phyloP scores from a whole-genome alignment of 2,329 filamentous ascomycete species.

The Gremmenia infestans region DNA sequence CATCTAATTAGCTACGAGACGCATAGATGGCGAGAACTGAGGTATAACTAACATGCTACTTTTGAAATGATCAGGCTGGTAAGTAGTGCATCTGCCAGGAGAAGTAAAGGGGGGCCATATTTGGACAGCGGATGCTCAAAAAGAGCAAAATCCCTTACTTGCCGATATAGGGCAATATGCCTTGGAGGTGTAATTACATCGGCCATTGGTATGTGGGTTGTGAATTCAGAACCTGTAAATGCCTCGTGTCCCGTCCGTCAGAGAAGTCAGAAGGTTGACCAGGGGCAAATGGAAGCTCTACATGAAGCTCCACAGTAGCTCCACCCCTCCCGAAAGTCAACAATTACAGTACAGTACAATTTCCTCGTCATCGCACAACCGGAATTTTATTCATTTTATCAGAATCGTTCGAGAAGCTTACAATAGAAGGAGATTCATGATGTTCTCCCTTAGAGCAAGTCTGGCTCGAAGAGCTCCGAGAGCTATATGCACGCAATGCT shows the following conservation, averaged over 20 bases:
- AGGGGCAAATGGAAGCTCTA: no score
- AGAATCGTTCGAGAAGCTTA: neutral
- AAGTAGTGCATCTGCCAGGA: slow-evolving; percentile 28
- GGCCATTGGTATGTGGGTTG: slow-evolving; percentile 1
- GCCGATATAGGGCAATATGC: slow-evolving; percentile 13
- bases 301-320: no score
- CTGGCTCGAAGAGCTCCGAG: slow-evolving; percentile 10
- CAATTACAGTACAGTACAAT: neutral
- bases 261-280: no score
- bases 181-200: slow-evolving; percentile 4
- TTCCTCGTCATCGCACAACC: neutral
- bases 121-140: slow-evolving; percentile 25
- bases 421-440: slow-evolving; percentile 2
- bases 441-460: slow-evolving; percentile 17
- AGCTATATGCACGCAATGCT: slow-evolving; percentile 11
- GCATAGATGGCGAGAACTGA: neutral
- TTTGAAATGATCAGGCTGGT: slow-evolving; percentile 27
- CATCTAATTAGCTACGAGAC: neutral
- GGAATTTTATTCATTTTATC: no score
- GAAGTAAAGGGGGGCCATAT: slow-evolving; percentile 22
- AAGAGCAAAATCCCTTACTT: slow-evolving; percentile 23
- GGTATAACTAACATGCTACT: slow-evolving; percentile 24
- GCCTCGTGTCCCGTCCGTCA: neutral
- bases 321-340: neutral
- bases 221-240: neutral